Conservation (phyloP, 176 grass and related monocot genomes). For the Hordeum marinum region DNA sequence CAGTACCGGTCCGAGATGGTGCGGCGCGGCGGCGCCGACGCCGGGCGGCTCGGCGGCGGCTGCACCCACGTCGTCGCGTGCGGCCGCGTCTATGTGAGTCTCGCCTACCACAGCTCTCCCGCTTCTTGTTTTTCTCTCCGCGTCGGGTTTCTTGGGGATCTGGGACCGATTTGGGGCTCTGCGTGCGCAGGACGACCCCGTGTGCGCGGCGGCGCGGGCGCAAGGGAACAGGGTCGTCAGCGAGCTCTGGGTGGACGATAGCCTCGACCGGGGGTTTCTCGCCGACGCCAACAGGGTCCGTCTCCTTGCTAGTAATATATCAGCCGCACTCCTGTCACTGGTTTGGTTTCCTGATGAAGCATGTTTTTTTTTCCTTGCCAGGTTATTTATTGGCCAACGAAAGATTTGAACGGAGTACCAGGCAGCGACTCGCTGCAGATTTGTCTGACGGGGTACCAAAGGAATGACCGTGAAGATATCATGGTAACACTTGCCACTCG, state of each 20-base stretch:
- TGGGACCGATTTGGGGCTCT: not conserved
- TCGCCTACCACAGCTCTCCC: not conserved
- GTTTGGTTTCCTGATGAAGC: slow-evolving; percentile 3
- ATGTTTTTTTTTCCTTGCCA: slow-evolving; percentile 16
- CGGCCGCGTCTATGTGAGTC: slow-evolving; percentile 73
- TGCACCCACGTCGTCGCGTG: slow-evolving; percentile 76
- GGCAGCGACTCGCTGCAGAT: slow-evolving; percentile 49
- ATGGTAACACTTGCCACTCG: slow-evolving; percentile 44
- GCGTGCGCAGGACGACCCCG: slow-evolving; percentile 51
- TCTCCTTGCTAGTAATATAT: not conserved
- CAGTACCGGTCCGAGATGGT: slow-evolving; percentile 78
- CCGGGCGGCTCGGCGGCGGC: slow-evolving; percentile 27
- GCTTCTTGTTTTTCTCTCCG: not conserved
- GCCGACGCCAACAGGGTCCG: slow-evolving; percentile 61
- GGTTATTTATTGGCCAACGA: slow-evolving; percentile 69
- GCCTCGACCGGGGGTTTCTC: slow-evolving; percentile 39
- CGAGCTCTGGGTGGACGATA: slow-evolving; percentile 75
- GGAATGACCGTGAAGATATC: slow-evolving; percentile 59
- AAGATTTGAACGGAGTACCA: slow-evolving; percentile 64
- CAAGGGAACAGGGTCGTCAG: slow-evolving; percentile 68
- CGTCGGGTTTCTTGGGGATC: not conserved
- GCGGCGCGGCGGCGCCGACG: slow-evolving; percentile 59
- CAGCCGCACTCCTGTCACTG: not conserved
- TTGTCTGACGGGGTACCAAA: slow-evolving; percentile 86
- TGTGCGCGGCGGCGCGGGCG: slow-evolving; percentile 58